A percentile compares a stretch with the other conserved stretches of the same genome.
phyloP scores from a whole-genome alignment of 2,329 filamentous ascomycete species.

The Emergomyces pasteurianus region DNA sequence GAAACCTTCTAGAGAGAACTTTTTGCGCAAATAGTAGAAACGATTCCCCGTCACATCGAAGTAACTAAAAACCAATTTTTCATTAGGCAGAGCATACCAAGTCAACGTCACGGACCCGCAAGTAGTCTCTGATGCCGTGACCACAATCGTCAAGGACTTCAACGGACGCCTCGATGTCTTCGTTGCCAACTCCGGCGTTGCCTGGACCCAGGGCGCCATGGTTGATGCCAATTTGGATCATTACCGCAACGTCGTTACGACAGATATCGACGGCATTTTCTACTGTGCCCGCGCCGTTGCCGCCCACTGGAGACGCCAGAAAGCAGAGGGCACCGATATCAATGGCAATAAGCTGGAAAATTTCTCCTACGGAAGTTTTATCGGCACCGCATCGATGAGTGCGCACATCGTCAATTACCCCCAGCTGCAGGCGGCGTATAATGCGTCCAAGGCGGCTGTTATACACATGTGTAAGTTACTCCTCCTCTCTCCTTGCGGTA shows the following conservation, averaged over 20 bases:
- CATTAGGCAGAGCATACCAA: conserved; percentile 38
- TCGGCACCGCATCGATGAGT: conserved; percentile 68
- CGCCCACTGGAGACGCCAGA: conserved; percentile 57
- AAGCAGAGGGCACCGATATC: conserved; percentile 51
- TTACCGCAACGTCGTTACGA: conserved; percentile 55
- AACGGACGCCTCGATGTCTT: conserved; percentile 66
- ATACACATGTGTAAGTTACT: conserved; percentile 35
- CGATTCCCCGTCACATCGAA: background rate
- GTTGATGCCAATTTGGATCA: conserved; percentile 53
- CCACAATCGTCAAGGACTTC: conserved; percentile 46
- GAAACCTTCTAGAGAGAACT: background rate
- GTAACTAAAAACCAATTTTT: background rate
- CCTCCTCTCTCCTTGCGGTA: conserved; percentile 27
- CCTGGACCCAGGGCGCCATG: conserved; percentile 58
- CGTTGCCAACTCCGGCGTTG: conserved; percentile 65
- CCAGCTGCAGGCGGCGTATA: conserved; percentile 62
- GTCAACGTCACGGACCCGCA: conserved; percentile 34
- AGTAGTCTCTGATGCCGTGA: conserved; percentile 31
- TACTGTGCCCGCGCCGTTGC: conserved; percentile 64
- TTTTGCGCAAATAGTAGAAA: background rate
- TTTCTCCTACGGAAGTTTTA: conserved; percentile 56
- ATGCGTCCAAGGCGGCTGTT: conserved; percentile 56
- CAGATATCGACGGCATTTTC: conserved; percentile 65
- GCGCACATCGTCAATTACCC: conserved; percentile 69
- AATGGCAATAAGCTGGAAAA: conserved; percentile 50